Evolutionary conservation across 306 rosid genomes (phyloP).

Genomic region (Casuarina cunninghamiana): DNA sequence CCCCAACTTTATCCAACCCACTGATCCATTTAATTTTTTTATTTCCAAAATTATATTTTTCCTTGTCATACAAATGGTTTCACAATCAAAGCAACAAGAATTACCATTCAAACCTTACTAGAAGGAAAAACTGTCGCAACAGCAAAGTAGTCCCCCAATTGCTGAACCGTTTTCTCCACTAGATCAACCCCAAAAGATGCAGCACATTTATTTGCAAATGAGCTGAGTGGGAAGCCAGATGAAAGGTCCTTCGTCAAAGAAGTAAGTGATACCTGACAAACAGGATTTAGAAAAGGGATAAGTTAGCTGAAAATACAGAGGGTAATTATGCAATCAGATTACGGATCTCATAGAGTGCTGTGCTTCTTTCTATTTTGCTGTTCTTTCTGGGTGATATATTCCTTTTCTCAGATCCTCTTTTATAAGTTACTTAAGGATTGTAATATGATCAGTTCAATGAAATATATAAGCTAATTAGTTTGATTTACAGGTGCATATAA

Average conservation of each 20-base stretch:
- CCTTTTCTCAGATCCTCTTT: neutral
- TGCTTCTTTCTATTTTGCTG: too few species aligned
- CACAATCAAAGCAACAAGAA: neutral
- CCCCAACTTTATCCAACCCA: neutral
- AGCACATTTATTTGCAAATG: slow-evolving; percentile 57
- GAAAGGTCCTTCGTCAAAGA: slow-evolving; percentile 30
- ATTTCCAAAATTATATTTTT: neutral
- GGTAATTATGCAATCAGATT: neutral
- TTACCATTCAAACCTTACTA: slow-evolving; percentile 55
- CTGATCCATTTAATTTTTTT: neutral
- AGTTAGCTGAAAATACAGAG: neutral
- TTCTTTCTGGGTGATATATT: neutral
- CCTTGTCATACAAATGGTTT: neutral
- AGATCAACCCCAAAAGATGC: slow-evolving; percentile 43
- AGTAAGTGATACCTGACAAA: slow-evolving; percentile 61
- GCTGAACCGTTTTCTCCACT: slow-evolving; percentile 21
- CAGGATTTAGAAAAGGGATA: slow-evolving; percentile 1
- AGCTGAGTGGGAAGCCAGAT: slow-evolving; percentile 60
- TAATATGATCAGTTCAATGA: neutral
- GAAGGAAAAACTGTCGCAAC: slow-evolving; percentile 72
- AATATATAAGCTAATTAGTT: neutral
- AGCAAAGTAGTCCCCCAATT: slow-evolving; percentile 66
- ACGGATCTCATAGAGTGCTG: too few species aligned
- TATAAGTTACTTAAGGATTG: neutral
- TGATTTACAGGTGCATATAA: neutral